These are phyloP conservation scores for Melocanna baccifera DNA, from an alignment of 176 grass and related monocot species.

Conservation along the genomic window DNA sequence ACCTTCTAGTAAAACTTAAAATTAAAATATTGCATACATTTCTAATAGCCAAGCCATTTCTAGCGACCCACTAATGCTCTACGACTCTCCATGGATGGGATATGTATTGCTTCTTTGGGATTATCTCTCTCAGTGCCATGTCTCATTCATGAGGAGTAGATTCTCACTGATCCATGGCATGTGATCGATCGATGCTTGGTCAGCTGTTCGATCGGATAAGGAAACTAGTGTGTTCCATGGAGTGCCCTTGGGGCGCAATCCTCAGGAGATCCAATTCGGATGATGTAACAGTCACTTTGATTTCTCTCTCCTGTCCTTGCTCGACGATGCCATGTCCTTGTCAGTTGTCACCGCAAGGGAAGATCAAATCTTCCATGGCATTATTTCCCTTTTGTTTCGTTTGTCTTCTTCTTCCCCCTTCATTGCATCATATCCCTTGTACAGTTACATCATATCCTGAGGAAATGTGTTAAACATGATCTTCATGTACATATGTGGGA, in stretches of 20 bases:
- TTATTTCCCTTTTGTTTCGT: neutral
- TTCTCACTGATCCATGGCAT: constrained; percentile 4
- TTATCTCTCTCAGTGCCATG: neutral
- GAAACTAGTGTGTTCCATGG: neutral
- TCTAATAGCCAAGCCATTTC: neutral
- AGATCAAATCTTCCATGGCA: constrained; percentile 28
- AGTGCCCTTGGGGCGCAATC: constrained; percentile 16
- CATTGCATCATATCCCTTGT: constrained; percentile 13
- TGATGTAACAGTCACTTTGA: constrained; percentile 13
- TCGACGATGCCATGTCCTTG: constrained; percentile 12
- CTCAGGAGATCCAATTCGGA: constrained; percentile 24
- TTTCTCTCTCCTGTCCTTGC: constrained; percentile 4
- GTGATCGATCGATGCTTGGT: neutral
- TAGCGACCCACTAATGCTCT: neutral
- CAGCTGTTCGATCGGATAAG: constrained; percentile 22
- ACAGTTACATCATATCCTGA: neutral
- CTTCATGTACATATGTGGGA: neutral
- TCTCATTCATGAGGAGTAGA: neutral
- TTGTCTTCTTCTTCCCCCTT: constrained; percentile 17
- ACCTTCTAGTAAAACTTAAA: too few species aligned
- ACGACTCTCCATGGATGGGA: neutral
- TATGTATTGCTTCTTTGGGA: neutral
- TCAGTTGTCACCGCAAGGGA: constrained; percentile 14
- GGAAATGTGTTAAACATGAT: neutral
- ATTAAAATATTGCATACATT: too few species aligned